These are phyloP conservation scores for Mucor mucedo DNA, from an alignment of 371 early-diverging fungal genomes.

Conservation along the genomic window DNA sequence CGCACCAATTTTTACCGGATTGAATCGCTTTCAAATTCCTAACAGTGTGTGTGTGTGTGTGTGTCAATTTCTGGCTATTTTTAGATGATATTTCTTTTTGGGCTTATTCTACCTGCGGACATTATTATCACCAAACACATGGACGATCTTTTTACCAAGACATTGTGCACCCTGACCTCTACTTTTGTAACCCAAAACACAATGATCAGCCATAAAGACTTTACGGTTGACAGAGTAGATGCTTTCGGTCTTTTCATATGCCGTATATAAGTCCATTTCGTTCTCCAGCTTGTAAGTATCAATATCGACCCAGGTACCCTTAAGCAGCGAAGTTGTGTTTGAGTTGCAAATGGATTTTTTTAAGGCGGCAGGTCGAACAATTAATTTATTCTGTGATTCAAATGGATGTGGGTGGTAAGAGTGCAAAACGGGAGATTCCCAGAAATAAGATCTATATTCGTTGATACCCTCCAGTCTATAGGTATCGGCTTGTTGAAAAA, in stretches of 20 bases:
- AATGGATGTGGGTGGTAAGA: slow-evolving; percentile 39
- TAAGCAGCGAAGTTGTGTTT: slow-evolving; percentile 8
- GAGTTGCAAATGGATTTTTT: slow-evolving; percentile 19
- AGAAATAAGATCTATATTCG: slow-evolving; percentile 51
- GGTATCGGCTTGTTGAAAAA: slow-evolving; percentile 36
- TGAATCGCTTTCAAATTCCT: slow-evolving; percentile 46
- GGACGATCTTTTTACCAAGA: slow-evolving; percentile 34
- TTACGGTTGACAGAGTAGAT: slow-evolving; percentile 32
- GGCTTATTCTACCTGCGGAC: slow-evolving; percentile 30
- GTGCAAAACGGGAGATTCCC: slow-evolving; percentile 44
- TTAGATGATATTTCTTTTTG: neutral
- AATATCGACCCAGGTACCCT: slow-evolving; percentile 43
- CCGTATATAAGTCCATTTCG: slow-evolving; percentile 37
- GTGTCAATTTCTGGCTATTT: neutral
- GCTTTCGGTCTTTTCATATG: slow-evolving; percentile 42
- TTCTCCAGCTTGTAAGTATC: slow-evolving; percentile 21
- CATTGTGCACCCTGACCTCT: slow-evolving; percentile 42
- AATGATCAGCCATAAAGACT: slow-evolving; percentile 43
- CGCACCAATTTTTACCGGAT: slow-evolving; percentile 39
- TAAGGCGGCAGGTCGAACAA: slow-evolving; percentile 15
- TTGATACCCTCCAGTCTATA: slow-evolving; percentile 33
- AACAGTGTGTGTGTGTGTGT: neutral
- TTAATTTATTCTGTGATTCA: slow-evolving; percentile 35
- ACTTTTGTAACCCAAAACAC: slow-evolving; percentile 41
- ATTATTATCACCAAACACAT: slow-evolving; percentile 51